phyloP scores from a whole-genome alignment of 2,329 filamentous ascomycete species.

The Verticillium klebahnii region DNA sequence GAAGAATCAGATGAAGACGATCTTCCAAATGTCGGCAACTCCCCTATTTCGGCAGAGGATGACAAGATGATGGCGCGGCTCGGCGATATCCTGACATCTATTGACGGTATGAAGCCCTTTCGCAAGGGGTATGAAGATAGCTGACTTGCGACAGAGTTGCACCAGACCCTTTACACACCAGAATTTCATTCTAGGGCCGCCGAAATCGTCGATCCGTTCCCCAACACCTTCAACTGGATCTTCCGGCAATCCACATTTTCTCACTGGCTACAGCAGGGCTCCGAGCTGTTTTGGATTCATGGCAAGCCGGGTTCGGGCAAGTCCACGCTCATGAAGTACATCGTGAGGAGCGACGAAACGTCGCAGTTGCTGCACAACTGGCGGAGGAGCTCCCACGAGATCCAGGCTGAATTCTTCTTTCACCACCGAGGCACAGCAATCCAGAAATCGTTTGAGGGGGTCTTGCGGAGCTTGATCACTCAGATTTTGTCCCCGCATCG shows the following conservation, averaged over 20 bases:
- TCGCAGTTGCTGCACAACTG: neutral
- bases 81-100: neutral
- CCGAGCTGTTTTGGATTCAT: constrained; percentile 29
- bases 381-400: neutral
- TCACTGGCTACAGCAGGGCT: constrained; percentile 19
- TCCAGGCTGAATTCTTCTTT: neutral
- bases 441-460: neutral
- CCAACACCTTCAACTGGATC: constrained; percentile 31
- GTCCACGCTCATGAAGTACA: constrained; percentile 37
- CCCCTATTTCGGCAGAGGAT: neutral
- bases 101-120: neutral
- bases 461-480: neutral
- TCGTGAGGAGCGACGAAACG: constrained; percentile 14
- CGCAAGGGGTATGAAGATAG: neutral
- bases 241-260: constrained; percentile 20
- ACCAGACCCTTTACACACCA: neutral
- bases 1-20: too few relatives aligned
- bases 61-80: neutral
- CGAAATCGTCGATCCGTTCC: neutral
- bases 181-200: neutral
- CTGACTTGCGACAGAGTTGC: neutral
- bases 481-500: neutral
- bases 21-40: too few relatives aligned
- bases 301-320: constrained; percentile 42
- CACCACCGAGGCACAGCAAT: neutral